A percentile compares a stretch with the other conserved stretches of the same genome.
These are phyloP conservation scores for Vicia sativa DNA, from an alignment of 306 rosid genomes.

Conservation along the genomic window DNA sequence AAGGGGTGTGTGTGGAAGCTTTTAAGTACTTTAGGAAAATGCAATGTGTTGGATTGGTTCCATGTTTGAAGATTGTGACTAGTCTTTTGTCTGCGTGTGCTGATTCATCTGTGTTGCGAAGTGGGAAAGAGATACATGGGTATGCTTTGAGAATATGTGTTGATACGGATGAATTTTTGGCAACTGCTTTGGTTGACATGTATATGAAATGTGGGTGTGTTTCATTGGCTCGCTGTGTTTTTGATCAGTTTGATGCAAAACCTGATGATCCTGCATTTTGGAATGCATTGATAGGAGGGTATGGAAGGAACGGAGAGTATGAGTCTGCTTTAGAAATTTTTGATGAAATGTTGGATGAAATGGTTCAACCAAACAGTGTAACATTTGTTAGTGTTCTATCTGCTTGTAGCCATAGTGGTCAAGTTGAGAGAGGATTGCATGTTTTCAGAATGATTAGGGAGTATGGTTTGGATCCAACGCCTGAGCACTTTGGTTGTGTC, in stretches of 20 bases:
- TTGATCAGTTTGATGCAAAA: constrained; percentile 55
- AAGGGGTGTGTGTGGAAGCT: constrained; percentile 53
- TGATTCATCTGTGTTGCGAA: constrained; percentile 49
- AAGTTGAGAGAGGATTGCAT: constrained; percentile 60
- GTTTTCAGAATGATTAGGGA: constrained; percentile 60
- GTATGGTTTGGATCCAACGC: constrained; percentile 60
- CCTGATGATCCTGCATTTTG: constrained; percentile 72
- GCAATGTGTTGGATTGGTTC: constrained; percentile 50
- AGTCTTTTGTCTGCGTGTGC: constrained; percentile 67
- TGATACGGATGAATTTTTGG: constrained; percentile 53
- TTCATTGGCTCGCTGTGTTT: constrained; percentile 54
- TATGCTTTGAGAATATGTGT: constrained; percentile 47
- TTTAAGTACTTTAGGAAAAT: constrained; percentile 62
- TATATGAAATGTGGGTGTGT: constrained; percentile 73
- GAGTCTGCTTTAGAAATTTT: constrained; percentile 59
- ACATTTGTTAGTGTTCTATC: constrained; percentile 73
- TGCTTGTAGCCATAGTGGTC: constrained; percentile 75
- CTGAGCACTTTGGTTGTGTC: constrained; percentile 63
- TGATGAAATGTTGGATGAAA: constrained; percentile 52
- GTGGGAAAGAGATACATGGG: constrained; percentile 72
- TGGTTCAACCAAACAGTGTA: constrained; percentile 57
- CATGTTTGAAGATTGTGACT: constrained; percentile 60
- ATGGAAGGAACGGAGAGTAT: constrained; percentile 70
- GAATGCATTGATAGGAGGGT: constrained; percentile 76
- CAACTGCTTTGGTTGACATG: constrained; percentile 66